Percentiles rank a stretch among this genome's conserved stretches.
phyloP scores from a whole-genome alignment of 2,329 filamentous ascomycete genomes.

The Aphanocladium album region DNA sequence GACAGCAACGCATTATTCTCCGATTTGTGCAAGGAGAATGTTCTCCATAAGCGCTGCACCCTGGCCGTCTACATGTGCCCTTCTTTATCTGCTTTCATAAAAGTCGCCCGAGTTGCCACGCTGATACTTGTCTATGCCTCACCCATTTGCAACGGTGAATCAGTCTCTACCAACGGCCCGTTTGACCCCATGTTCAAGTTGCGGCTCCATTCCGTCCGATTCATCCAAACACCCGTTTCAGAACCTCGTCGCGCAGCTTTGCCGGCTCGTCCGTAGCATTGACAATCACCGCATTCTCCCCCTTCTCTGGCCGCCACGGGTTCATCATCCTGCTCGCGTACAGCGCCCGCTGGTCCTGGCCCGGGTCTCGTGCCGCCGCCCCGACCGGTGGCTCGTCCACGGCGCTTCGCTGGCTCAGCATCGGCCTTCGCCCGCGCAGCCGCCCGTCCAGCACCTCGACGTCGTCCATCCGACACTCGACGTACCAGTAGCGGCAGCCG shows the following conservation, averaged over 20 bases:
- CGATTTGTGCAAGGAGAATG: no score
- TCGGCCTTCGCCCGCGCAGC: conserved; percentile 19
- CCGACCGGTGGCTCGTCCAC: conserved; percentile 23
- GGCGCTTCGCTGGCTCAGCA: conserved; percentile 27
- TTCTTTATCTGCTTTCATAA: no score
- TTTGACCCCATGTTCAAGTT: no score
- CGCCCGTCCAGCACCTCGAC: conserved; percentile 26
- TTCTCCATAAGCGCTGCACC: no score
- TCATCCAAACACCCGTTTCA: conserved; percentile 17
- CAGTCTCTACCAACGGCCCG: no score
- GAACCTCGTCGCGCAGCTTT: conserved; percentile 17
- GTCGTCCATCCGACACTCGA: conserved; percentile 28
- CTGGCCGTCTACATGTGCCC: no score
- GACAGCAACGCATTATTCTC: no score
- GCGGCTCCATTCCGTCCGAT: no score
- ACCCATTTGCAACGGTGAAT: no score
- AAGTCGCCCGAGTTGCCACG: no score
- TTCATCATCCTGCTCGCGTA: conserved; percentile 27
- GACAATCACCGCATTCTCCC: conserved; percentile 19
- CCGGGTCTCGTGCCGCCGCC: conserved; percentile 1
- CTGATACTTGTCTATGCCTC: no score
- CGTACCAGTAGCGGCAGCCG: conserved; percentile 23
- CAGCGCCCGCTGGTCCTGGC: conserved; percentile 17
- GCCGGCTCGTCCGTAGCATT: conserved; percentile 20
- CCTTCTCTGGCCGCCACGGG: conserved; percentile 24